Conservation (phyloP, 2,329 filamentous ascomycete genomes). For the Fusarium anthophilum region DNA sequence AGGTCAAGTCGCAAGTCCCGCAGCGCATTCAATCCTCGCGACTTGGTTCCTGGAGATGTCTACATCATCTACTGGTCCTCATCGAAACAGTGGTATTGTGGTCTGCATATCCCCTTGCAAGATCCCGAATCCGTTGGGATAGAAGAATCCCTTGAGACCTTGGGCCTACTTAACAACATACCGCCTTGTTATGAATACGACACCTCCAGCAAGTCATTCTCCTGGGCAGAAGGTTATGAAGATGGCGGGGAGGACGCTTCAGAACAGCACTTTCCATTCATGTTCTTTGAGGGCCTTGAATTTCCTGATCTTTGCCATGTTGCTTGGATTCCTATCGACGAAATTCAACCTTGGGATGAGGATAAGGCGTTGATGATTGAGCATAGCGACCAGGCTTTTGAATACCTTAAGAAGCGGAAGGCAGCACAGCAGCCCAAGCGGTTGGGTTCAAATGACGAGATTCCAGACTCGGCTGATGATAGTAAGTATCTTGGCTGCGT, state of each 20-base stretch:
- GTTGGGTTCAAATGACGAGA: neutral
- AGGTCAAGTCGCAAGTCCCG: neutral
- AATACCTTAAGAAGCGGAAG: neutral
- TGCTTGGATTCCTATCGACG: slow-evolving; percentile 19
- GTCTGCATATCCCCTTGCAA: slow-evolving; percentile 11
- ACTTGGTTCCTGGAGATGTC: slow-evolving; percentile 15
- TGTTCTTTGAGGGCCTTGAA: slow-evolving; percentile 29
- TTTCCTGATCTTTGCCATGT: slow-evolving; percentile 18
- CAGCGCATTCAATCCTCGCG: neutral
- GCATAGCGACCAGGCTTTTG: slow-evolving; percentile 1
- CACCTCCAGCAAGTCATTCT: neutral
- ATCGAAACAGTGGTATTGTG: slow-evolving; percentile 17
- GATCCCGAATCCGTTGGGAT: slow-evolving; percentile 8
- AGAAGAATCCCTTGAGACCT: neutral
- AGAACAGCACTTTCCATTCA: slow-evolving; percentile 25
- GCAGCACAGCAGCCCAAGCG: neutral
- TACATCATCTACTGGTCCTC: slow-evolving; percentile 21
- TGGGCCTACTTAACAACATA: slow-evolving; percentile 9
- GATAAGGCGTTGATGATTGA: neutral
- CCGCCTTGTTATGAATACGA: slow-evolving; percentile 28
- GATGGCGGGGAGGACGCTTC: neutral
- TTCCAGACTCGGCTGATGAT: neutral
- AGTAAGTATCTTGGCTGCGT: neutral
- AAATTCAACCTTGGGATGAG: slow-evolving; percentile 1
- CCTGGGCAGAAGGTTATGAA: slow-evolving; percentile 21